Conservation (phyloP, 139 green algal genomes). For the Chlamydomonas eustigma region DNA sequence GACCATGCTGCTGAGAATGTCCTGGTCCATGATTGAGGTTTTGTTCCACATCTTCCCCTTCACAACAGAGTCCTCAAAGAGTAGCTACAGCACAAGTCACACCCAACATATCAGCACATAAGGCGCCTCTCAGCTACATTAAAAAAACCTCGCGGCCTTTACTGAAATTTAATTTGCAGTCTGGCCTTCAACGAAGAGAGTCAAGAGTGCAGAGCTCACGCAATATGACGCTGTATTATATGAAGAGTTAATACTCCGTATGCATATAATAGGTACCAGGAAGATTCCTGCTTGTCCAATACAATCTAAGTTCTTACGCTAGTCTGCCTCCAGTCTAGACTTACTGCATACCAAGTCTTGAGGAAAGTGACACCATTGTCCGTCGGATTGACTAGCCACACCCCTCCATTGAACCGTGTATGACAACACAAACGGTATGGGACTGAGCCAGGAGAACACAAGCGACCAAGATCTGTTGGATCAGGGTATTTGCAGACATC, state of each 20-base stretch:
- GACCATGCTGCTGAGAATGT: not conserved
- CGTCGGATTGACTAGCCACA: not conserved
- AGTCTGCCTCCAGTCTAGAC: no score
- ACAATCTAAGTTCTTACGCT: no score
- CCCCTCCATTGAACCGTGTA: not conserved
- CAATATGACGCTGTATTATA: no score
- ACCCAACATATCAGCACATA: no score
- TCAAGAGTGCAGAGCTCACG: no score
- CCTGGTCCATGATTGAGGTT: not conserved
- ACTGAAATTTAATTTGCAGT: no score
- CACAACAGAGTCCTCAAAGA: not conserved
- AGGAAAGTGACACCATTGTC: not conserved
- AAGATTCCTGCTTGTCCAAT: no score
- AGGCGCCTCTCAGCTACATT: no score
- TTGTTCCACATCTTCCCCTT: not conserved
- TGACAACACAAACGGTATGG: not conserved
- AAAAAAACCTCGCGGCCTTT: no score
- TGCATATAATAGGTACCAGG: no score
- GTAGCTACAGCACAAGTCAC: not conserved
- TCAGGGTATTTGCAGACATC: not conserved
- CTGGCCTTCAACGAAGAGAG: no score
- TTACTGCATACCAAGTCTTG: not conserved
- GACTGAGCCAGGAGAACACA: not conserved
- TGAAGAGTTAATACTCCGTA: no score
- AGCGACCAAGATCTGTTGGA: not conserved